These are phyloP conservation scores for Alternaria longipes DNA, from an alignment of 2,329 filamentous ascomycete species.

Conservation along the genomic window DNA sequence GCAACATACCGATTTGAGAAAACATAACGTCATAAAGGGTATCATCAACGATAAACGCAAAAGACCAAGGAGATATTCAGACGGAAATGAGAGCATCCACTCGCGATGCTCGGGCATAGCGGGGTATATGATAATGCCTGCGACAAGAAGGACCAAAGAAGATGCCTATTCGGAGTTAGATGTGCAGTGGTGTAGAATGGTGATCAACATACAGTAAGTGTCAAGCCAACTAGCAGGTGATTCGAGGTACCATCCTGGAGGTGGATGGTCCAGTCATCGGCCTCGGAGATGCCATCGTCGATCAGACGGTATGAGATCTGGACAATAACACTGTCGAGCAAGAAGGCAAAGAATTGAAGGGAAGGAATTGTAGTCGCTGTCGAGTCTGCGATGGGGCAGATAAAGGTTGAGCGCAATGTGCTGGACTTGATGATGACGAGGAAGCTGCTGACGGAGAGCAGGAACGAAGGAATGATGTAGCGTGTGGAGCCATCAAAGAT, in stretches of 20 bases:
- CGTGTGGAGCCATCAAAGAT: constrained; percentile 41
- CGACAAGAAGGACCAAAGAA: constrained; percentile 40
- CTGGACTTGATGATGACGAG: constrained; percentile 41
- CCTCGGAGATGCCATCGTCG: constrained; percentile 36
- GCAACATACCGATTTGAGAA: constrained; percentile 44
- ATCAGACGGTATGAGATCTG: constrained; percentile 39
- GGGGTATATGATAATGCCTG: constrained; percentile 40
- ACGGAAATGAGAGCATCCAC: constrained; percentile 45
- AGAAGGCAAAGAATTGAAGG: constrained; percentile 42
- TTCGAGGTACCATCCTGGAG: constrained; percentile 41
- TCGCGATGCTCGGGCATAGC: constrained; percentile 47
- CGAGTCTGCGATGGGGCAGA: constrained; percentile 41
- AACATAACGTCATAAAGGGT: constrained; percentile 50
- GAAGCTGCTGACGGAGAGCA: constrained; percentile 45
- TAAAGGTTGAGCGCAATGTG: constrained; percentile 43
- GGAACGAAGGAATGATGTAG: constrained; percentile 43
- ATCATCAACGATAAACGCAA: constrained; percentile 50
- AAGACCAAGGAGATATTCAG: constrained; percentile 46
- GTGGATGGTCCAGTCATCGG: constrained; percentile 36
- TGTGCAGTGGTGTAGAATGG: not conserved
- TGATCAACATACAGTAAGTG: constrained; percentile 35
- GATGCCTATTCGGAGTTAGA: constrained; percentile 40
- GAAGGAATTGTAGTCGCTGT: constrained; percentile 37
- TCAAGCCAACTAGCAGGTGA: constrained; percentile 39
- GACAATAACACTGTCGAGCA: constrained; percentile 39